A percentile compares a stretch with the other conserved stretches of the same genome.
These are phyloP conservation scores for Trichoderma sp. DNA, from an alignment of 2,329 filamentous ascomycete genomes.

Conservation along the genomic window DNA sequence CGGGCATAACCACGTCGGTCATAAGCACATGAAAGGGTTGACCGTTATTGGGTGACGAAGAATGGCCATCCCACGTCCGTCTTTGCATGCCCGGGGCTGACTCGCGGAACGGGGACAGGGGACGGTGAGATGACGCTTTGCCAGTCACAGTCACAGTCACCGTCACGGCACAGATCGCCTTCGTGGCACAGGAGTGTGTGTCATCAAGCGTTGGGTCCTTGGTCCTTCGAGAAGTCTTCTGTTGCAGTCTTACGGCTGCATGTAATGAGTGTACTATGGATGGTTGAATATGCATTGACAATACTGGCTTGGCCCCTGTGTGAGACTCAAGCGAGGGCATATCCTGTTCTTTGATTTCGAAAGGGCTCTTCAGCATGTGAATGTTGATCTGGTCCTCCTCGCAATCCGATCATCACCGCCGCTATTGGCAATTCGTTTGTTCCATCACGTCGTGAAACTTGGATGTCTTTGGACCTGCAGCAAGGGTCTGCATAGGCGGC, in stretches of 20 bases:
- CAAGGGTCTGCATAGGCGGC: too few relatives aligned
- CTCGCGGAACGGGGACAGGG: conserved; percentile 13
- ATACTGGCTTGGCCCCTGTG: neutral
- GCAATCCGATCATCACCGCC: neutral
- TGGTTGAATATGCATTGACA: neutral
- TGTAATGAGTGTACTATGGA: too few relatives aligned
- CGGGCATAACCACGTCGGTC: neutral
- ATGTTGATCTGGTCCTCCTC: neutral
- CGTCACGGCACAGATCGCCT: neutral
- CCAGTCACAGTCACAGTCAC: neutral
- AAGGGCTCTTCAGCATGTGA: conserved; percentile 15
- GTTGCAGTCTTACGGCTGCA: too few relatives aligned
- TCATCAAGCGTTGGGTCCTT: too few relatives aligned
- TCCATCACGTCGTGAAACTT: too few relatives aligned
- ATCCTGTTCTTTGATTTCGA: neutral
- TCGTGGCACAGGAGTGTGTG: neutral
- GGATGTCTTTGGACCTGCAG: too few relatives aligned
- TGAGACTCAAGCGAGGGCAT: conserved; percentile 11
- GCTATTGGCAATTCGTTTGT: neutral
- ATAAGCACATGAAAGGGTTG: too few relatives aligned
- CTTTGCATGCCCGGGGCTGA: neutral
- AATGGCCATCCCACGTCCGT: neutral
- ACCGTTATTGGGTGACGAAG: neutral
- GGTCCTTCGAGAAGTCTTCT: too few relatives aligned
- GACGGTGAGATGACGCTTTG: neutral